Evolutionary conservation across 257 asterid genomes (phyloP).

Genomic region (Nyctanthes arbortristis): DNA sequence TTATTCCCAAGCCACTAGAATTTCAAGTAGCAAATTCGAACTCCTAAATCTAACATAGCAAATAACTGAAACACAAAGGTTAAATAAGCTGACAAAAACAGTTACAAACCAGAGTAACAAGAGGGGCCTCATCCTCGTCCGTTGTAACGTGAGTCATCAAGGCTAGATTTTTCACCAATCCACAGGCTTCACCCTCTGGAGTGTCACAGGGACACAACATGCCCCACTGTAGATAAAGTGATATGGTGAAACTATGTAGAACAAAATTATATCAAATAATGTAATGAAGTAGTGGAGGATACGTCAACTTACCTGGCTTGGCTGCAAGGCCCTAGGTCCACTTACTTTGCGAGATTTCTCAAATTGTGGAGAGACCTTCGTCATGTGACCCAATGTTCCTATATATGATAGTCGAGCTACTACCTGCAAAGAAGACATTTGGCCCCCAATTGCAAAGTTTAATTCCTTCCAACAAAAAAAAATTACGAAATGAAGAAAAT

Average conservation of each 20-base stretch:
- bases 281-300: neutral
- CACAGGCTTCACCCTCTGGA: constrained; percentile 99
- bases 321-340: constrained; percentile 97
- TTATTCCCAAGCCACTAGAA: neutral
- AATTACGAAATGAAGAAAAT: neutral
- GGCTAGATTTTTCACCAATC: constrained; percentile 95
- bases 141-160: constrained; percentile 98
- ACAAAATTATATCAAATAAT: constrained; percentile 2
- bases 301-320: constrained; percentile 74
- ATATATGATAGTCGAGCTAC: constrained; percentile 83
- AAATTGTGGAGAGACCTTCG: constrained; percentile 81
- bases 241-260: constrained; percentile 18
- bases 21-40: neutral
- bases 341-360: constrained; percentile 98
- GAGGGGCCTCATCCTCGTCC: constrained; percentile 88
- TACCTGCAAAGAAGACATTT: constrained; percentile 42
- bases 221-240: constrained; percentile 75
- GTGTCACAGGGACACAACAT: constrained; percentile 99
- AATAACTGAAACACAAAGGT: neutral
- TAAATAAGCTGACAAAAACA: constrained; percentile 15
- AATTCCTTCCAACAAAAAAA: neutral
- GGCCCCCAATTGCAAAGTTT: neutral
- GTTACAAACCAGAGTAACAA: constrained; percentile 69
- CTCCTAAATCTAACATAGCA: neutral
- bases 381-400: constrained; percentile 84